Evolutionary conservation across 371 early-diverging fungal genomes (phyloP).

Genomic region (Zychaea mexicana): DNA sequence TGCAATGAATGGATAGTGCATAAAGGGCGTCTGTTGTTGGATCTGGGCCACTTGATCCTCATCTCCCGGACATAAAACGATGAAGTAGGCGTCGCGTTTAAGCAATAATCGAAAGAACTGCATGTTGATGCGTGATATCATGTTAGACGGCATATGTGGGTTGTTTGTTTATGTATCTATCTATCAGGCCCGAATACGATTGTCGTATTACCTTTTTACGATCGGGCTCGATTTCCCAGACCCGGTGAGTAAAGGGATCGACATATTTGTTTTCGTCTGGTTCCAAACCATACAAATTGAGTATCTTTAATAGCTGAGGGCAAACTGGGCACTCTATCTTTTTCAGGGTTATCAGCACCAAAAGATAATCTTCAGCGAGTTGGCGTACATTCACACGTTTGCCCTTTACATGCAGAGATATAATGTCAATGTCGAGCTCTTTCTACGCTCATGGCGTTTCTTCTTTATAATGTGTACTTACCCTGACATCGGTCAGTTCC

Average conservation of each 20-base stretch:
- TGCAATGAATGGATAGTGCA: conserved; percentile 40
- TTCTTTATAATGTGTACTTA: conserved; percentile 12
- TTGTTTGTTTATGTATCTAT: too few species aligned
- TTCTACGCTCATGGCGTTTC: neutral
- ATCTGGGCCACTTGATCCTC: conserved; percentile 23
- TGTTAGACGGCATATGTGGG: neutral
- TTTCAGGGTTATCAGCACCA: conserved; percentile 43
- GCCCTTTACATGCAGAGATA: too few species aligned
- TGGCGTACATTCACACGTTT: conserved; percentile 23
- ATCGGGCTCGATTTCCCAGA: conserved; percentile 17
- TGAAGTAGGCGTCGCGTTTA: conserved; percentile 41
- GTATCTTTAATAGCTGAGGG: conserved; percentile 34
- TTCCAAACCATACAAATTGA: conserved; percentile 45
- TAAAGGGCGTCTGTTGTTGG: conserved; percentile 29
- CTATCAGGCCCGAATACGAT: too few species aligned
- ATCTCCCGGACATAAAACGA: conserved; percentile 45
- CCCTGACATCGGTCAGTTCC: conserved; percentile 31
- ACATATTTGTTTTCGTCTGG: conserved; percentile 16
- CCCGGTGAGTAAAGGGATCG: conserved; percentile 35
- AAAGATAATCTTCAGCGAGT: conserved; percentile 26
- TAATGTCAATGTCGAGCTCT: too few species aligned
- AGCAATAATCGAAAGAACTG: conserved; percentile 39
- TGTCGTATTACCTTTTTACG: conserved; percentile 24
- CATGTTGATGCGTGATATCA: too few species aligned
- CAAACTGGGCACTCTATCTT: conserved; percentile 33